A percentile compares a stretch with the other conserved stretches of the same genome.
Evolutionary conservation across 2,329 filamentous ascomycete species (phyloP).

Genomic region (Penicillium sp.): DNA sequence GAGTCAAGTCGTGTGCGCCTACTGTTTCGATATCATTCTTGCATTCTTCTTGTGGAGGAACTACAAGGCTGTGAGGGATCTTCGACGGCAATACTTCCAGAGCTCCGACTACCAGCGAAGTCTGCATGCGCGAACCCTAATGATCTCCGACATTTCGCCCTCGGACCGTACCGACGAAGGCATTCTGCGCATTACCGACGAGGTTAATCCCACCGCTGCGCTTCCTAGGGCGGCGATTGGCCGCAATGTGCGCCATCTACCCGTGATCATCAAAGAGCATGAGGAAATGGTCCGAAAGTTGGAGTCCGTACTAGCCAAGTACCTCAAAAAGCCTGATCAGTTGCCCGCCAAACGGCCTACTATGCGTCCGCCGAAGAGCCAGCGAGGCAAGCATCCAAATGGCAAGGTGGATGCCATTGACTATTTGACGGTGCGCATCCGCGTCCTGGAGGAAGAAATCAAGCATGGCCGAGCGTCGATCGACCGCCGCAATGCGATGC

Average conservation of each 20-base stretch:
- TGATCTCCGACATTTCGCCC: constrained; percentile 80
- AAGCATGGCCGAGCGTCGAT: constrained; percentile 78
- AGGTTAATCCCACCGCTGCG: constrained; percentile 74
- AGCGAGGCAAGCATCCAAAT: constrained; percentile 67
- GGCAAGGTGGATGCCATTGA: constrained; percentile 91
- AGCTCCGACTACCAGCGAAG: constrained; percentile 86
- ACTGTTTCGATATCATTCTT: constrained; percentile 72
- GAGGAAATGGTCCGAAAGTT: constrained; percentile 77
- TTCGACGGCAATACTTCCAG: constrained; percentile 80
- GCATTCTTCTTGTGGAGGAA: constrained; percentile 87
- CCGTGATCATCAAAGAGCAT: constrained; percentile 81
- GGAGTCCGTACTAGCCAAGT: constrained; percentile 82
- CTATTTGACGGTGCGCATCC: constrained; percentile 84
- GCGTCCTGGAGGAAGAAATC: constrained; percentile 78
- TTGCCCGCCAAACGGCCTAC: constrained; percentile 75
- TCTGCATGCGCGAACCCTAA: constrained; percentile 70
- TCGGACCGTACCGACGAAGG: constrained; percentile 81
- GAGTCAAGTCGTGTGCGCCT: constrained; percentile 62
- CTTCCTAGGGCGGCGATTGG: constrained; percentile 81
- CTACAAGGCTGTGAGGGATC: constrained; percentile 69
- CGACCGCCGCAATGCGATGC: constrained; percentile 83
- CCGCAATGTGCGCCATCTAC: constrained; percentile 88
- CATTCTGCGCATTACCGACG: constrained; percentile 78
- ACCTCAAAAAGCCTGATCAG: constrained; percentile 81
- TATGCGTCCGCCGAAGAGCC: constrained; percentile 78